Base-by-base conservation (phyloP, 2,329 filamentous ascomycete species). In the Aspergillus puulaauensis region DNA sequence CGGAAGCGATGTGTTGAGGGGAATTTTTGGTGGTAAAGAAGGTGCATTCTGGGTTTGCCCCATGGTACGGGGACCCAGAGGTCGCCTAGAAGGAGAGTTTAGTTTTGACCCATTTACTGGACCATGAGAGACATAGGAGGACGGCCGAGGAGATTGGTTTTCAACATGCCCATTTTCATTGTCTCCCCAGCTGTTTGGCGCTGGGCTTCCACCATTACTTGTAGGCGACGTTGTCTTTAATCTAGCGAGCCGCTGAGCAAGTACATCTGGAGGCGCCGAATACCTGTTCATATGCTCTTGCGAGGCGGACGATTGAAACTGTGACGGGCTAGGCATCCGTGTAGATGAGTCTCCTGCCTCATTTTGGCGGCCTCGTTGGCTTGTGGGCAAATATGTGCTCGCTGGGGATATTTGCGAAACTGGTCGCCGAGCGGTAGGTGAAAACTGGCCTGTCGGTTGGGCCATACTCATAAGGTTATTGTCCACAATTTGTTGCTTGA, bases 11-110 rank as follows among this genome's bases (percentile, higher is more conserved):
- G 75, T 70, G 51, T 73, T 69, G 17, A 73, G 61, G 14, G 77
- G 78, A 44, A 79, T 66, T 57, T 80, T 80, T 1, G 76, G 76
- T 52, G 79, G 77, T 17, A 75, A 48, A n/a, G 65, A 68, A 15
- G 76, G 75, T 15, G 67, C 66, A 19, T 61, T 60, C 33, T 70
- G 65, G 17, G 73, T 61, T 45, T 73, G 68, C 1, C 72, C 71
- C 73, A 80, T 80, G 37, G 65, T 72, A 21, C 79, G 74, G 48
- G 79, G 78, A 0, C 78, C 79, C 40, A 76, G 53, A 21, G 70
- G 75, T 44, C 66, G 75, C 53, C 68, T 65, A 57, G 61, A 55
- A 24, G 67, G 71, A 35, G 62, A 65, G 39, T 58, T 63, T 31
- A 63, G 54, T 19, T 56, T 56, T 44, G 67, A 59, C 33, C 44